These are phyloP conservation scores for Nakazawaea ishiwadae DNA, from an alignment of 805 yeast genomes.

Conservation along the genomic window DNA sequence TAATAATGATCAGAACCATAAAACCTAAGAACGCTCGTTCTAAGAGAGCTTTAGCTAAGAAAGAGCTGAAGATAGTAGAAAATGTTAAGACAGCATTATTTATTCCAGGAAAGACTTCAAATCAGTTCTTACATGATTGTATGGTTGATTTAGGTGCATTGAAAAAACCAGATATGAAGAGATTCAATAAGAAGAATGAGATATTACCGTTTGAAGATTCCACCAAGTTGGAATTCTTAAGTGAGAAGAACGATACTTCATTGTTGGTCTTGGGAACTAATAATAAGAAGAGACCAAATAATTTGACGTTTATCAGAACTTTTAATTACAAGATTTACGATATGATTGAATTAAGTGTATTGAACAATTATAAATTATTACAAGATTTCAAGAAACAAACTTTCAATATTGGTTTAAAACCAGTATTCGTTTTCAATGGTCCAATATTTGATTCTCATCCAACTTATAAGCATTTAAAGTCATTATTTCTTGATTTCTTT, in stretches of 20 bases:
- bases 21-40: conserved; percentile 95
- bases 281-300: conserved; percentile 91
- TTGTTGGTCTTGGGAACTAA: conserved; percentile 72
- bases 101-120: conserved; percentile 83
- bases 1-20: conserved; percentile 39
- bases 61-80: conserved; percentile 84
- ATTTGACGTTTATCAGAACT: conserved; percentile 81
- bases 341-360: conserved; percentile 84
- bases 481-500: conserved; percentile 86
- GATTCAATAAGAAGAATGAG: conserved; percentile 85
- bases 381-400: conserved; percentile 77
- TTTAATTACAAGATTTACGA: conserved; percentile 89
- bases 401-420: conserved; percentile 85
- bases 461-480: conserved; percentile 76
- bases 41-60: conserved; percentile 87
- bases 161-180: conserved; percentile 85
- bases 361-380: conserved; percentile 64
- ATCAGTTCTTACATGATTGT: conserved; percentile 77
- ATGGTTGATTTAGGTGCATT: conserved; percentile 84
- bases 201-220: conserved; percentile 92
- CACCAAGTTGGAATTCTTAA: conserved; percentile 77
- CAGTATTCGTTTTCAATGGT: conserved; percentile 92
- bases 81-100: conserved; percentile 87
- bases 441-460: conserved; percentile 89
- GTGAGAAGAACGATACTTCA: conserved; percentile 92